phyloP scores from a whole-genome alignment of 768 basidiomycete species.

The Cantharellus cinnabarinus region DNA sequence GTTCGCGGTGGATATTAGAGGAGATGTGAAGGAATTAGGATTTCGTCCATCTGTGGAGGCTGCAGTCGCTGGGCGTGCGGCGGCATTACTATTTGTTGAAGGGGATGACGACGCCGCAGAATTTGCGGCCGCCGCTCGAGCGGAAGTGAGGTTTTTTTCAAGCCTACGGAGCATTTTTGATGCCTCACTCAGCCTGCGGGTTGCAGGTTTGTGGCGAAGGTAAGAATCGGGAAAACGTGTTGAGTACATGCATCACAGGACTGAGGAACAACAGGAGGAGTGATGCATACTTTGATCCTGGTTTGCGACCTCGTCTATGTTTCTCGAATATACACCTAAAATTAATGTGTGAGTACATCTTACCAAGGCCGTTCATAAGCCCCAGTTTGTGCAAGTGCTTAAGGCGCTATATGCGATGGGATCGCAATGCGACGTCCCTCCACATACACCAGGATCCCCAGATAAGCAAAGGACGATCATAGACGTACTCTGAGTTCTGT shows the following conservation, averaged over 20 bases:
- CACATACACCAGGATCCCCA: neutral
- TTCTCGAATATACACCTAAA: constrained; percentile 40
- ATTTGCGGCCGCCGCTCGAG: neutral
- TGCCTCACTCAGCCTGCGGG: constrained; percentile 43
- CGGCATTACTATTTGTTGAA: neutral
- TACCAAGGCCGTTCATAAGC: neutral
- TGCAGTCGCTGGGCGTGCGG: neutral
- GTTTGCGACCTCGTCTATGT: constrained; percentile 72
- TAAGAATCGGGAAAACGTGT: neutral
- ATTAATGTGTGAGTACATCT: constrained; percentile 7
- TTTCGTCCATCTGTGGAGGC: neutral
- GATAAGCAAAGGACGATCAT: neutral
- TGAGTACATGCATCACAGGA: neutral
- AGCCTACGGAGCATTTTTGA: constrained; percentile 76
- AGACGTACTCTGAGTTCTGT: constrained; percentile 50
- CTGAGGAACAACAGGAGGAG: neutral
- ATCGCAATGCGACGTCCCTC: too few relatives aligned
- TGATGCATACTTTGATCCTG: constrained; percentile 58
- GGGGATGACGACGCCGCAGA: neutral
- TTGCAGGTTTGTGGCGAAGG: neutral
- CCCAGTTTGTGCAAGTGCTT: too few relatives aligned
- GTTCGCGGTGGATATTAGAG: neutral
- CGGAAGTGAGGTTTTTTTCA: constrained; percentile 38
- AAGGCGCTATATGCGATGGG: too few relatives aligned
- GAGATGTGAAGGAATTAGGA: neutral